Conservation (phyloP, 345 rosid species). For the Schrenkiella parvula region DNA sequence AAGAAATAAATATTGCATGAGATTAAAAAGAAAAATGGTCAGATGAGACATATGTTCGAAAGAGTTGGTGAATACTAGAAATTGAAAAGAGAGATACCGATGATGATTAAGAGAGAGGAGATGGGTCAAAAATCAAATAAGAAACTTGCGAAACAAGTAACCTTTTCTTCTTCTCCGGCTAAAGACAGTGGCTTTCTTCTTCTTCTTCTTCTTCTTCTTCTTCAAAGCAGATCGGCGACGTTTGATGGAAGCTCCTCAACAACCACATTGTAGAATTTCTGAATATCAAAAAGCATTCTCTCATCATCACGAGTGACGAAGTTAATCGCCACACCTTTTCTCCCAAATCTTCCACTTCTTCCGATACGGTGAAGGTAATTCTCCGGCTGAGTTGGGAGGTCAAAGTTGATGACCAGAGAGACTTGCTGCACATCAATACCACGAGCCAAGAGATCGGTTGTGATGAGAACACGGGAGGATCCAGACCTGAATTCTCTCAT, state of each 20-base stretch:
- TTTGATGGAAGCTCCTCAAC: conserved; percentile 51
- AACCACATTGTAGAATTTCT: conserved; percentile 48
- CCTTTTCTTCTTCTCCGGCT: conserved; percentile 15
- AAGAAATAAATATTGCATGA: conserved; percentile 9
- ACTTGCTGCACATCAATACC: conserved; percentile 61
- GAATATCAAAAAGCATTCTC: conserved; percentile 44
- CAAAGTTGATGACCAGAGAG: conserved; percentile 49
- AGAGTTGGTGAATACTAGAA: conserved; percentile 18
- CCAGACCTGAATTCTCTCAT: conserved; percentile 54
- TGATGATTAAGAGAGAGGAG: not conserved
- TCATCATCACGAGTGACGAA: conserved; percentile 46
- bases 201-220: not conserved
- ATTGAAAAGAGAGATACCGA: not conserved
- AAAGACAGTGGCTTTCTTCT: not conserved
- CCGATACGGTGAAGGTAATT: conserved; percentile 57
- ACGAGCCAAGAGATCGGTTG: conserved; percentile 53
- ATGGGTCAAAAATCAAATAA: conserved; percentile 29
- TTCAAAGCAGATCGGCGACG: conserved; percentile 42
- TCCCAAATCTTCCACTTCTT: conserved; percentile 48
- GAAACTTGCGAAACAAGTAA: conserved; percentile 24
- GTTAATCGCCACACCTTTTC: conserved; percentile 51
- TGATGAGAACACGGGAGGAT: conserved; percentile 54
- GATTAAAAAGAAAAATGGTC: conserved; percentile 18
- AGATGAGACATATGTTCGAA: conserved; percentile 26
- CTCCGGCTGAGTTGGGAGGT: conserved; percentile 53